A percentile compares a stretch with the other conserved stretches of the same genome.
phyloP scores from a whole-genome alignment of 2,329 filamentous ascomycete genomes.

The Colletotrichum theobromicola region DNA sequence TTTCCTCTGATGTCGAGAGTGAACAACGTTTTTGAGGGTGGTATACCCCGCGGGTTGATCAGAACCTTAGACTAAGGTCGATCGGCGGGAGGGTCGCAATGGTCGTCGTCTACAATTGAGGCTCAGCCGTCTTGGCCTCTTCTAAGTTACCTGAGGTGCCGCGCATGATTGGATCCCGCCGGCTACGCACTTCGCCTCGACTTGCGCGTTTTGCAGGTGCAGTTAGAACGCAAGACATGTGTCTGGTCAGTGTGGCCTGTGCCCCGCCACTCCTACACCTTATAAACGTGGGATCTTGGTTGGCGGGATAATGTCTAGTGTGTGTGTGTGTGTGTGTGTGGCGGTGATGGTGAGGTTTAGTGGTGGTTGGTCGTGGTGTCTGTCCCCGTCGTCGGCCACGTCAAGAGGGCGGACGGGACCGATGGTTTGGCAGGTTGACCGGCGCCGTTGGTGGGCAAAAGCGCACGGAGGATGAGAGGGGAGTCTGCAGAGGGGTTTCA shows the following conservation, averaged over 20 bases:
- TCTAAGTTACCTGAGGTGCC: background rate
- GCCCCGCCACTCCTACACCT: background rate
- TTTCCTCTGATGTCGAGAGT: background rate
- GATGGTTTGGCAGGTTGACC: background rate
- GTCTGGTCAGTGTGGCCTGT: background rate
- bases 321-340: background rate
- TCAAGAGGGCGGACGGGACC: background rate
- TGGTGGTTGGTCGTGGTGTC: background rate
- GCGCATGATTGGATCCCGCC: background rate
- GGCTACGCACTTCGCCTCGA: background rate
- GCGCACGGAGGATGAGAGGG: background rate
- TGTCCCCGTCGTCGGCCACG: background rate
- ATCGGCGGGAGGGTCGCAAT: background rate
- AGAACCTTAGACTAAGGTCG: background rate
- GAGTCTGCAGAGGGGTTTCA: background rate
- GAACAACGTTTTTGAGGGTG: background rate
- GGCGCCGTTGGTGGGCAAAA: background rate
- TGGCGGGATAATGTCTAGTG: background rate
- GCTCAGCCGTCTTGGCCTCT: slow-evolving; percentile 16
- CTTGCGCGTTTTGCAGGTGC: background rate
- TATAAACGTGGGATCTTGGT: background rate
- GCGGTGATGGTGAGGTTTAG: background rate
- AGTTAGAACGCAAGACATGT: background rate
- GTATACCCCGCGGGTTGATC: background rate
- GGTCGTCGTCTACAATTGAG: background rate